Evolutionary conservation across 164 flowering plant genomes (phyloP), one percentile per base, ranked within the genome.

Genomic region (Piper longum): DNA sequence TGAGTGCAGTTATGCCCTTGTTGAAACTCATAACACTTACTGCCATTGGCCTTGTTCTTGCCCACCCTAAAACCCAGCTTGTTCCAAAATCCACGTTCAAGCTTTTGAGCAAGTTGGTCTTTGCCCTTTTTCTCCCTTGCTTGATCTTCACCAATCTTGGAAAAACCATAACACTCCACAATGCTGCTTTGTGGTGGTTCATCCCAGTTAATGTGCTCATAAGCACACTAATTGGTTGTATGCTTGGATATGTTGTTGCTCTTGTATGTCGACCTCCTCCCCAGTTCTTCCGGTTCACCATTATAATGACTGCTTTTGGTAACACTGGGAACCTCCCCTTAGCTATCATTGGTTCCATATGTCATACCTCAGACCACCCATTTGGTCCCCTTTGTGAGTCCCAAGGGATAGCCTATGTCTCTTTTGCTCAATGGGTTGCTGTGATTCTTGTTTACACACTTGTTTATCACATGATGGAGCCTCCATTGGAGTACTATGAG

Each of bases 381-480:
- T 92, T 89, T 69, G 98, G 98, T 36, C 78, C 77, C 0, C 64
- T 75, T 57, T 92, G 98, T 57, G 77, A 82, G 40, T 69, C 69
- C 0, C 74, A 65, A 7, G 98, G 97, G 17, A 76, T 83, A n/a
- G 84, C 98, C 12, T 90, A 93, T 76, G 84, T 88, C 5, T 88
- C 98, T 9, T 88, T 86, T 64, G 82, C 95, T 8, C 95, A 86
- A 54, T 90, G 98, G 97, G 91, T 86, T 14, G 73, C 98, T n/a
- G 90, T 85, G 5, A 80, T 86, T 66, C 84, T 93, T 54, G 92
- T 85, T 17, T 92, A 88, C 60, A 89, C 96, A 16, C 76, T 88
- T 60, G 91, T 93, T 56, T 93, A 89, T 67, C 98, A 90, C 73
- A 93, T 93, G 92, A 89, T 93, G 96, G 96, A 89, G 74, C 98